These are phyloP conservation scores for Aspergillus heteromorphus DNA, from an alignment of 495 filamentous ascomycete genomes.

Conservation along the genomic window DNA sequence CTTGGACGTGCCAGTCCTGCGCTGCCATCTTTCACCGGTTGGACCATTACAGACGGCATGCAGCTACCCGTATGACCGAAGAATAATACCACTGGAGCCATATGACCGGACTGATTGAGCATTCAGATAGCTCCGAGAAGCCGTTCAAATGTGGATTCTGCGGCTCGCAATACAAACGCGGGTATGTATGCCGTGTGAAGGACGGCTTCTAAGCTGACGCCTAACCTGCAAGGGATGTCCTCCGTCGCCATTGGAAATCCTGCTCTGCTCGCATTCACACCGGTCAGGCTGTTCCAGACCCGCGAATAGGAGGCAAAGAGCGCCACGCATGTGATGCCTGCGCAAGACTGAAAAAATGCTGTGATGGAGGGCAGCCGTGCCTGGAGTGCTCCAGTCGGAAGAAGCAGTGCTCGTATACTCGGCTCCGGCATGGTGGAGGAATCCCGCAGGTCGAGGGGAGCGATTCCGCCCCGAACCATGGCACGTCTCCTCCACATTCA, in stretches of 20 bases:
- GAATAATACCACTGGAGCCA: not conserved
- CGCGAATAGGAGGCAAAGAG: conserved; percentile 25
- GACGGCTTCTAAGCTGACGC: not conserved
- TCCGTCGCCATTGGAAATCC: conserved; percentile 34
- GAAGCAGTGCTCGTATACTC: conserved; percentile 28
- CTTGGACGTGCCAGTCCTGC: conserved; percentile 28
- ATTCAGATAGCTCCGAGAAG: conserved; percentile 19
- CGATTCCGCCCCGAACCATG: not conserved
- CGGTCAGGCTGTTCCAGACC: conserved; percentile 23
- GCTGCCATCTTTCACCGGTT: conserved; percentile 24
- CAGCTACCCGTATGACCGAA: conserved; percentile 21
- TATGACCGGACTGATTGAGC: not conserved
- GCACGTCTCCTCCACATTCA: not conserved
- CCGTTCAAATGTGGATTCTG: conserved; percentile 27
- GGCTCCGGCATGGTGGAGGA: conserved; percentile 9
- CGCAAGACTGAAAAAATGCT: conserved; percentile 29
- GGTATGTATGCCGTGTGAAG: conserved; percentile 16
- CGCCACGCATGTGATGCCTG: conserved; percentile 35
- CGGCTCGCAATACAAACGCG: conserved; percentile 25
- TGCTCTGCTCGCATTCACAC: conserved; percentile 22
- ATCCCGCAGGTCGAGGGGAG: not conserved
- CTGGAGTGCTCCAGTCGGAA: conserved; percentile 24
- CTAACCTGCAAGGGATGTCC: conserved; percentile 15
- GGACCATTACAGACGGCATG: conserved; percentile 32
- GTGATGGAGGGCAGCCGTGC: conserved; percentile 24